Evolutionary conservation across 108 stramenopile genomes (phyloP), one percentile per base, ranked within the genome.

Genomic region (Seminavis robusta): DNA sequence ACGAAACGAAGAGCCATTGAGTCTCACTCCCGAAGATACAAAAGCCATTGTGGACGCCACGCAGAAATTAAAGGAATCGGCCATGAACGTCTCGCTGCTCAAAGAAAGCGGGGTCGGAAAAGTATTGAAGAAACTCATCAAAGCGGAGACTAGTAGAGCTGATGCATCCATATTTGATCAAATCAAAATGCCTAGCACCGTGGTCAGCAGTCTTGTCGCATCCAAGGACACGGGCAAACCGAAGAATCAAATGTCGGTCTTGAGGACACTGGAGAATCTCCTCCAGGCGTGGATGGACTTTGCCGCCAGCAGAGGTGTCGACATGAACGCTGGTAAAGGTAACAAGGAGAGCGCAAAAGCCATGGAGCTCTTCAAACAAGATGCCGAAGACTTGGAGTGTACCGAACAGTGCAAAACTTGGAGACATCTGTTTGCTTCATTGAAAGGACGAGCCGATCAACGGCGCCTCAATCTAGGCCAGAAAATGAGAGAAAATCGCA

Each of bases 51-150:
- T 52, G 26, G 48, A 60, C 21, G 40, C 51, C 16, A 65, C 78
- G 30, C 28, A 59, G 20, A 15, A 30, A 0, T 27, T 83, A 8
- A 41, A 42, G 21, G 47, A 74, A 6, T 30, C 52, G 21, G 70
- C 77, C 3, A 80, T 84, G 76, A 61, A 65, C 54, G 47, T 84
- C 1, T 16, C 67, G 21, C 44, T 84, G 20, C 44, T 84, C n/a
- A 48, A 65, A 44, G 56, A 32, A 20, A 73, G 48, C 34, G 65
- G 63, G 15, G 49, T 66, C 3, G 83, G 83, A 46, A 80, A 77
- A 33, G 51, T 54, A 11, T 24, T 84, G 0, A 66, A 67, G 56
- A 61, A 44, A 64, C 60, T 20, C 61, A 58, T 21, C 58, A 54
- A 33, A 40, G 58, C 5, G 51, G 5, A 42, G 6, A 23, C 10